Base-by-base conservation (phyloP, 352 stramenopile genomes). In the Phytopythium delawarense region DNA sequence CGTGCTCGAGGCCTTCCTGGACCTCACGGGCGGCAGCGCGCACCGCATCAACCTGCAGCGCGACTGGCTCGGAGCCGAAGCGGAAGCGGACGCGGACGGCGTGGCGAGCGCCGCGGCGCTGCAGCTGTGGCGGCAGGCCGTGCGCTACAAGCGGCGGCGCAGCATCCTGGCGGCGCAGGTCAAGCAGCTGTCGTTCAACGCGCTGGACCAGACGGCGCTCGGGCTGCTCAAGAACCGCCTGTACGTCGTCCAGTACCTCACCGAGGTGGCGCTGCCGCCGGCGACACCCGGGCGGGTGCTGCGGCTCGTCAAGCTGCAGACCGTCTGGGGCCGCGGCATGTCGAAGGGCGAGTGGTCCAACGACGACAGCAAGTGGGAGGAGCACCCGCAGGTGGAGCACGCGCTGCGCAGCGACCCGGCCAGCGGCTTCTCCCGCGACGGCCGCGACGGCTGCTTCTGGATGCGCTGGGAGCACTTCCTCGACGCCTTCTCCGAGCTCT, bases 331-430 rank as follows among this genome's bases (percentile, higher is more conserved):
- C 0, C 74, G 80, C 9, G 84, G 82, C 13, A 85, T 85, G 71
- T 94, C 82, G 84, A 88, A 88, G 35, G 84, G 84, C 56, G 84
- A 92, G 63, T 94, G 84, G 84, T 87, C 75, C 21, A 89, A 91
- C 57, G 82, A 91, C 61, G 82, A 91, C 64, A 89, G 74, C 62
- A 92, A 92, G 64, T 94, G 84, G 84, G 84, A 94, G 62, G 84
- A 94, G 39, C 71, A 94, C 62, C 63, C 86, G 35, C 82, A 94
- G 48, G 75, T 91, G 11, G 84, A 92, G 59, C 67, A 87, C 28
- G 70, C 76, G 13, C 65, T 94, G 59, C 79, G 79, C 1, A 75
- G 75, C 42, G 81, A 94, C 57, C 64, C 76, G 3, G 61, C 69
- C 56, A 88, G 74, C 45, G 79, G 79, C 50, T 92, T 92, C 58